Conservation (phyloP, 1,284 basidiomycete species). For the Sporisorium exsertum region DNA sequence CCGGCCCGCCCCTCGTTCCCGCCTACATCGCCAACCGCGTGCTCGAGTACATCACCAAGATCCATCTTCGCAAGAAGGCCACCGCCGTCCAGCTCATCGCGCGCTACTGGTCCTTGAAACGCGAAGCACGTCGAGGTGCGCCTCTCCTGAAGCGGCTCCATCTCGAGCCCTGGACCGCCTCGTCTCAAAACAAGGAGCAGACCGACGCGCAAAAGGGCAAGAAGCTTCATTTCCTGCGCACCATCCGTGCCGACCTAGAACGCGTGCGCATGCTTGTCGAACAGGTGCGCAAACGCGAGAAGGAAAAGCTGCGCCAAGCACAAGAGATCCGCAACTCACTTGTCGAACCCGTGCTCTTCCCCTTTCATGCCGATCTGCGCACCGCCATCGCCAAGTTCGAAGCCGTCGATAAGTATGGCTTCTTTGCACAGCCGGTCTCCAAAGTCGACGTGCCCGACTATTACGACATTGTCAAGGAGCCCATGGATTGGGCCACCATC, state of each 20-base stretch:
- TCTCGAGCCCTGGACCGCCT: conserved; percentile 96
- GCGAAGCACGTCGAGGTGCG: conserved; percentile 91
- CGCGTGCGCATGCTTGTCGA: conserved; percentile 79
- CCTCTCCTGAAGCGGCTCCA: conserved; percentile 93
- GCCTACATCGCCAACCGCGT: conserved; percentile 76
- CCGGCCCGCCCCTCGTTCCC: conserved; percentile 74
- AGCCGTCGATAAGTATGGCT: conserved; percentile 49
- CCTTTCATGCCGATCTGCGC: conserved; percentile 38
- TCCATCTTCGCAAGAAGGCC: conserved; percentile 80
- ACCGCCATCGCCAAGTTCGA: conserved; percentile 31
- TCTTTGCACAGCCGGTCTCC: conserved; percentile 70
- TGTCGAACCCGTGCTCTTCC: conserved; percentile 66
- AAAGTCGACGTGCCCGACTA: conserved; percentile 88
- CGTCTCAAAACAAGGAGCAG: conserved; percentile 77
- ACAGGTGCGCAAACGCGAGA: conserved; percentile 83
- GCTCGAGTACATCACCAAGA: conserved; percentile 79
- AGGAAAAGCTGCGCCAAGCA: conserved; percentile 81
- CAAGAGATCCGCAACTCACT: conserved; percentile 80
- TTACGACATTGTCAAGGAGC: conserved; percentile 83
- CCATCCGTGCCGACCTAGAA: conserved; percentile 82
- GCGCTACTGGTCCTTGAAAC: conserved; percentile 95
- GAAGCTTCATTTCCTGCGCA: conserved; percentile 77
- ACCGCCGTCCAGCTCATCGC: conserved; percentile 84
- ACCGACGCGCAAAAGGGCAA: conserved; percentile 75
- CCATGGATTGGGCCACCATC: conserved; percentile 90